Evolutionary conservation across 164 flowering plant genomes (phyloP), one percentile per base, ranked within the genome.

Genomic region (Stephania japonica): DNA sequence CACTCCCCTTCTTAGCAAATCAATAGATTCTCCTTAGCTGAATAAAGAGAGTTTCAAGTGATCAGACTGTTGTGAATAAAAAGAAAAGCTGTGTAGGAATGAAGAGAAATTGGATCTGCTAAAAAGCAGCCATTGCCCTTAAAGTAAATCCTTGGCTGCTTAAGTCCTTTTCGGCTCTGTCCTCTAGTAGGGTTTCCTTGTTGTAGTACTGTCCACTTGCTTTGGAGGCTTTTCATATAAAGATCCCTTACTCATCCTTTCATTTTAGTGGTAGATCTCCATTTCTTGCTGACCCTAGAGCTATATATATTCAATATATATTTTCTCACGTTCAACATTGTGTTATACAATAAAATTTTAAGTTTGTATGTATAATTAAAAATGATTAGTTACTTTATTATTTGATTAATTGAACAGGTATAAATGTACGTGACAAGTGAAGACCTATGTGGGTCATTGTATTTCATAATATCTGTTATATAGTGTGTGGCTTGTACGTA

Each of bases 91-190:
- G 38, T 32, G 38, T 32, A 32, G 38, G 21, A 13, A 56, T 56
- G n/a, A 16, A 56, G 62, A 19, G 6, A 56, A 56, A 56, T 56
- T 16, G n/a, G 62, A 56, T 56, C 62, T 56, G 62, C n/a, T 56
- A 56, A 56, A 56, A 56, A 19, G n/a, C n/a, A 56, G 16, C 13
- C 53, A 56, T 16, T 56, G n/a, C 62, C 62, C 62, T 16, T 56
- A 56, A 56, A 56, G 62, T 56, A 56, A 56, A 16, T n/a, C 21
- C 62, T 56, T 56, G 62, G 62, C 62, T 56, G 62, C 62, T 6
- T 32, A 56, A 56, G 62, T 56, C 62, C 62, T 56, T 56, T 56
- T 56, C 62, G 62, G 19, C 18, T 56, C n/a, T 56, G 62, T 56
- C 62, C 62, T 19, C 19, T 32, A 5, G 62, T 16, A 53, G 62